Conservation (phyloP, 495 filamentous ascomycete genomes). For the Annulohypoxylon nitens region DNA sequence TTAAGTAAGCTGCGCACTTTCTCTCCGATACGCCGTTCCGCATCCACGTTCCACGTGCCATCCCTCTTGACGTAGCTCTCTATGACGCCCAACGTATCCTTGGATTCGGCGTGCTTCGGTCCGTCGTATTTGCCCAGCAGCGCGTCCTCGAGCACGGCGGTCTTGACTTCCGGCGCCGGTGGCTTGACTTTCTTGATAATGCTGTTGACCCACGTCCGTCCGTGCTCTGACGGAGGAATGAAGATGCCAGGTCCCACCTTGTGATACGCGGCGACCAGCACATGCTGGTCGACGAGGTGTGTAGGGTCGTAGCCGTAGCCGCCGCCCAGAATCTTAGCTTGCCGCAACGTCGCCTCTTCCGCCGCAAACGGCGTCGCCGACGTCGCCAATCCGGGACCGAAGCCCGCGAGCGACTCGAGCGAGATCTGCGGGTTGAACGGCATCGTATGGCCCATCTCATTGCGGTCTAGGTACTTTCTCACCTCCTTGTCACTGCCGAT, state of each 20-base stretch:
- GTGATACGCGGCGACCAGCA: conserved; percentile 15
- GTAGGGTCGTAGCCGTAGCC: conserved; percentile 35
- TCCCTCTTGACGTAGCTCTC: conserved; percentile 54
- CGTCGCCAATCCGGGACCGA: conserved; percentile 36
- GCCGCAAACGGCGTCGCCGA: conserved; percentile 28
- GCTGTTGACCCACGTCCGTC: conserved; percentile 10
- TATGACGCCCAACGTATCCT: conserved; percentile 52
- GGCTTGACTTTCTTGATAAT: conserved; percentile 21
- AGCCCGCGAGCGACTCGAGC: conserved; percentile 39
- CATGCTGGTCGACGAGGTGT: not conserved
- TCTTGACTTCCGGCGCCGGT: conserved; percentile 46
- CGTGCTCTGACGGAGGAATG: conserved; percentile 37
- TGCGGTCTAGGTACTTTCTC: conserved; percentile 31
- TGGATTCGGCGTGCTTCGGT: conserved; percentile 46
- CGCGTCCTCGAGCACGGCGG: conserved; percentile 54
- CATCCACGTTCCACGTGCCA: conserved; percentile 54
- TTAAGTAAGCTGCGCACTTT: conserved; percentile 54
- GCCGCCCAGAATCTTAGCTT: conserved; percentile 47
- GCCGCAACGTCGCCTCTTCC: conserved; percentile 43
- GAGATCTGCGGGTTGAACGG: conserved; percentile 40
- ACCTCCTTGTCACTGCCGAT: not conserved
- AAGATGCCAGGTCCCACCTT: conserved; percentile 33
- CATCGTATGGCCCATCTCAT: conserved; percentile 25
- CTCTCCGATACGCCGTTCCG: conserved; percentile 48
- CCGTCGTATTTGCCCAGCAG: conserved; percentile 59